Base-by-base conservation (phyloP, 345 rosid species). In the Linum lewisii region DNA sequence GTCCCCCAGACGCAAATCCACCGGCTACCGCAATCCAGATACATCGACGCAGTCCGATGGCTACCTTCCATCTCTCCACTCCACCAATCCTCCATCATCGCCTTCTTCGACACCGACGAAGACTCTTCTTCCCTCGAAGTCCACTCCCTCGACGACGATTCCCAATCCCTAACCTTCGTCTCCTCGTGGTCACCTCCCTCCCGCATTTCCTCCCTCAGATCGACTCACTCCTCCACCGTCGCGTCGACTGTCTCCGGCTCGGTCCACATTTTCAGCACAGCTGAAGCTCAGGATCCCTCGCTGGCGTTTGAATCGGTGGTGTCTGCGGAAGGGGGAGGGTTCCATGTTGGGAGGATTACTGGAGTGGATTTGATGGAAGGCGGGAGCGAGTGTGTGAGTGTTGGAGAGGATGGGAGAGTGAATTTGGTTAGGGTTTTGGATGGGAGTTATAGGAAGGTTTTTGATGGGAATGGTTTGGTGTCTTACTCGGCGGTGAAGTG, bases 1-100 rank as follows among this genome's bases (percentile, higher is more conserved):
- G 16, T 38, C 16, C 45, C 45, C 14, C 45, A 38, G 9, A 38
- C 45, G 45, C 54, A 51, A n/a, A n/a, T 51, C 54, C 21, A n/a
- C 55, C 63, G 64, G 16, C 32, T 86, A 53, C 87, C 90, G 0
- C 93, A 83, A 61, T 64, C 77, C 47, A 78, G 73, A 64, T 82
- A 81, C 69, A 66, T 88, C 16, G 95, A 88, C 66, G 76, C 78
- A 62, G 78, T 92, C 2, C 85, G 91, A n/a, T 92, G 90, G 93
- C 89, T 92, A 24, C 91, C 95, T 9, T 77, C 88, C 36, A 73
- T 82, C 53, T 83, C 85, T 23, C 84, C 98, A 19, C 68, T 88
- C 53, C 81, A 81, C 56, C 84, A 84, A 61, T 73, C 70, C 68
- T 64, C 75, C 49, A 72, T 82, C 38, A 7, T 81, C 37, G 83